Evolutionary conservation across 2,329 filamentous ascomycete genomes (phyloP).

Genomic region (Chlorencoelia australis): DNA sequence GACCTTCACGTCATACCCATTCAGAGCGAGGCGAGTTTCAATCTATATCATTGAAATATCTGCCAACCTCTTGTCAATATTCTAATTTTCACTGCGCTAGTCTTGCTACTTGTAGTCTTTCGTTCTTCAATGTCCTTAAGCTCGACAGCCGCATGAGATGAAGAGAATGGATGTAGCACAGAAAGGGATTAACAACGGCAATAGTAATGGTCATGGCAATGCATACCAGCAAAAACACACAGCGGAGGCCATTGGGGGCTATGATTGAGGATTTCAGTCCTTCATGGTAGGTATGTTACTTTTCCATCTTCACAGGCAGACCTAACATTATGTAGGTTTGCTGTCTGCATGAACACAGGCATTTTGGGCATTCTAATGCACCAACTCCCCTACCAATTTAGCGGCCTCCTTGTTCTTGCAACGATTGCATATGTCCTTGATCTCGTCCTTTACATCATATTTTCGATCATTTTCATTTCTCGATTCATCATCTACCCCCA

Average conservation of each 20-base stretch:
- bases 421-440: background rate
- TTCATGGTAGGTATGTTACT: background rate
- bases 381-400: background rate
- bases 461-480: background rate
- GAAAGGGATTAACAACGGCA: too few species aligned
- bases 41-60: too few species aligned
- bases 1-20: too few species aligned
- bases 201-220: too few species aligned
- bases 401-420: background rate
- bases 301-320: background rate
- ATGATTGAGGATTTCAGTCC: background rate
- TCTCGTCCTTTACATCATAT: background rate
- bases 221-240: too few species aligned
- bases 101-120: too few species aligned
- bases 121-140: too few species aligned
- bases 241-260: background rate
- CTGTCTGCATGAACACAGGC: background rate
- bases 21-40: too few species aligned
- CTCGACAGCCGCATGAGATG: too few species aligned
- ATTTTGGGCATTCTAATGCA: background rate
- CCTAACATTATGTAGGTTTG: background rate
- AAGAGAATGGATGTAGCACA: too few species aligned
- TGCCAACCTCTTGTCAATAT: too few species aligned
- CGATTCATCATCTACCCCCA: background rate
- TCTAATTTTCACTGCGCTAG: too few species aligned